Base-by-base conservation (phyloP, 2,329 filamentous ascomycete genomes). In the Beauveria rudraprayagi region DNA sequence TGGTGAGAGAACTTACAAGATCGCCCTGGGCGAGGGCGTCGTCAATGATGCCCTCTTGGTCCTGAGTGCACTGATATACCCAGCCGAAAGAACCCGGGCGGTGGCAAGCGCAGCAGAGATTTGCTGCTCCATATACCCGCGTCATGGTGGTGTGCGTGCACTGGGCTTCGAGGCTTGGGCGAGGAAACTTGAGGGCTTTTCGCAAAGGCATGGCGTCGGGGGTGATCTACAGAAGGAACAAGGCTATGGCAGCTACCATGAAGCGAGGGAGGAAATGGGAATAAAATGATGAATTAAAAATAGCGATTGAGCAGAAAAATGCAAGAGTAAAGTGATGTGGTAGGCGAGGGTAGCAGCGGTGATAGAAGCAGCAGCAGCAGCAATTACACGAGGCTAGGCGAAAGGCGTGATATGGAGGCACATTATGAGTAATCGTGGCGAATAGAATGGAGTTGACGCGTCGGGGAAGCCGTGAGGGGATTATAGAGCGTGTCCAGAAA, bases 11-110 rank as follows among this genome's bases (percentile, higher is more conserved):
- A 51, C 60, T 41, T 57, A 63, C 63, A 43, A 60, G 56, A 63
- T 68, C 65, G 62, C 69, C 64, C 60, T 67, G 63, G 16, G 63
- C 66, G 41, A 67, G 63, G 7, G 67, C 65, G 46, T 69, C 66
- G 58, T 74, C 74, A 26, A 73, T 70, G 52, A 74, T 66, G 54
- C 76, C 73, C 34, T 83, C 78, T 11, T 75, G 76, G 66, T 92
- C 89, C 69, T 90, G 83, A 14, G 80, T 82, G 71, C 91, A 94
- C 62, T 81, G 78, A 71, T 90, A 94, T 24, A 94, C 74, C 83
- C 88, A 94, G 28, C 89, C 88, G 58, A 87, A 78, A 17, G 78
- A 73, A 0, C 87, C 82, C 1, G 72, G 71, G 46, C 75, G 73
- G 44, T 75, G 75, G 67, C 90, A 94, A 26, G 78, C 69, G 8